These are phyloP conservation scores for Gastrodia elata DNA, from an alignment of 106 monocot species.

Conservation along the genomic window DNA sequence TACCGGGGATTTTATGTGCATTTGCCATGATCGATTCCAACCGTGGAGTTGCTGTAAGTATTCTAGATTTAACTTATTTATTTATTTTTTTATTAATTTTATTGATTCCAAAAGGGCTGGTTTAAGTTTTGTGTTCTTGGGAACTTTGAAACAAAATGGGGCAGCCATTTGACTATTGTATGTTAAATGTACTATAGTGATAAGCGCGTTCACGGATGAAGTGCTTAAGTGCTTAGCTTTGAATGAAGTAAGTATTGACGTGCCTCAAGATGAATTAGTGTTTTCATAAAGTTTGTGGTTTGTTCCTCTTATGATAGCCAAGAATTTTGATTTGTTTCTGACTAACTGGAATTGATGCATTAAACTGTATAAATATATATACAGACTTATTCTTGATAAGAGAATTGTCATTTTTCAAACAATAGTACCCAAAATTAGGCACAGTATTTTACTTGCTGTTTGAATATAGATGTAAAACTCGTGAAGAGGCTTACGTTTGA, in stretches of 20 bases:
- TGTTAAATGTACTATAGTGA: not conserved
- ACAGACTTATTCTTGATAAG: not conserved
- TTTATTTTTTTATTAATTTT: not conserved
- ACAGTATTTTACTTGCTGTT: not conserved
- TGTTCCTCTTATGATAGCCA: not conserved
- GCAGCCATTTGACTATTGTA: not conserved
- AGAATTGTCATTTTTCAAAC: not conserved
- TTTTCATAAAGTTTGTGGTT: not conserved
- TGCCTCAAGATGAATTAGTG: not conserved
- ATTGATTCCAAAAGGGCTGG: not conserved
- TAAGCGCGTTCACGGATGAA: not conserved
- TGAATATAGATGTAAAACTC: not conserved
- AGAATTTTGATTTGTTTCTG: not conserved
- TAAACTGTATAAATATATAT: not conserved
- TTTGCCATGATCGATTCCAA: slow-evolving; percentile 17
- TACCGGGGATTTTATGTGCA: slow-evolving; percentile 10
- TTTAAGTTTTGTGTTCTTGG: not conserved
- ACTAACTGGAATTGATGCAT: not conserved
- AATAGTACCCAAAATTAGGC: not conserved
- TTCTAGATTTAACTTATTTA: not conserved
- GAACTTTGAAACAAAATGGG: not conserved
- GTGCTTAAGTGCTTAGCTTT: not conserved
- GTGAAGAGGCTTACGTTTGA: not conserved
- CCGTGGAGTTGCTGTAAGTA: slow-evolving; percentile 16
- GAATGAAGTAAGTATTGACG: not conserved